phyloP scores from a whole-genome alignment of 2,329 filamentous ascomycete genomes.

The Westerdykella ornata region DNA sequence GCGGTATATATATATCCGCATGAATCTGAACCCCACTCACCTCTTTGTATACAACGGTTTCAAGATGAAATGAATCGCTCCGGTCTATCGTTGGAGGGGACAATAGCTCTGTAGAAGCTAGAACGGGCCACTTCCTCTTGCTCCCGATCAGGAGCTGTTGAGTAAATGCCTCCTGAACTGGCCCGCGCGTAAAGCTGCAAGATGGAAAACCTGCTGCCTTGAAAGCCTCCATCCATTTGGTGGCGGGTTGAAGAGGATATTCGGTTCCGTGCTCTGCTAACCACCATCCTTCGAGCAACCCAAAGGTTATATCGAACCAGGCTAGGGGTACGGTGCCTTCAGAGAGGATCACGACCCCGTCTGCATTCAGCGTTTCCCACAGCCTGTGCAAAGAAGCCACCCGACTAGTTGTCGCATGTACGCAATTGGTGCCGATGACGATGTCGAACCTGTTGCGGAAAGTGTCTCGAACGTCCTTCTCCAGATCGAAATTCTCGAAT shows the following conservation, averaged over 20 bases:
- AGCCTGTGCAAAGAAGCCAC: conserved; percentile 6
- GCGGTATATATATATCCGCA: conserved; percentile 34
- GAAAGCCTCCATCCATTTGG: conserved; percentile 1
- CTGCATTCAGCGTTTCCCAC: conserved; percentile 5
- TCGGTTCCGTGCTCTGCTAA: conserved; percentile 6
- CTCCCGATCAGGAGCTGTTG: conserved; percentile 1
- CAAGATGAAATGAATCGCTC: conserved; percentile 2
- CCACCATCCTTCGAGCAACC: conserved; percentile 22
- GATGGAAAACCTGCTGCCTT: conserved; percentile 1
- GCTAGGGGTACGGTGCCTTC: conserved; percentile 11
- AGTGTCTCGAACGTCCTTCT: conserved; percentile 2
- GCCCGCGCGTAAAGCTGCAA: background rate
- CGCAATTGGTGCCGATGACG: conserved; percentile 13
- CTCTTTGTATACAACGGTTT: conserved; percentile 11
- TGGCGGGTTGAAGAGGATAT: conserved; percentile 1
- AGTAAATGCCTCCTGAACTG: conserved; percentile 1
- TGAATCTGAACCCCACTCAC: conserved; percentile 9
- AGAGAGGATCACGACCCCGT: conserved; percentile 10
- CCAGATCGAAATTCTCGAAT: conserved; percentile 6
- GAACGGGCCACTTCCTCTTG: conserved; percentile 1
- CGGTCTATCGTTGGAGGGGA: background rate
- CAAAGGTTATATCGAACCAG: conserved; percentile 17
- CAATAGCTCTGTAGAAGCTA: background rate
- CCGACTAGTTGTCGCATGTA: conserved; percentile 15
- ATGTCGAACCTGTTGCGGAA: conserved; percentile 7